Base-by-base conservation (phyloP, 306 rosid genomes). In the Lathyrus sativus region DNA sequence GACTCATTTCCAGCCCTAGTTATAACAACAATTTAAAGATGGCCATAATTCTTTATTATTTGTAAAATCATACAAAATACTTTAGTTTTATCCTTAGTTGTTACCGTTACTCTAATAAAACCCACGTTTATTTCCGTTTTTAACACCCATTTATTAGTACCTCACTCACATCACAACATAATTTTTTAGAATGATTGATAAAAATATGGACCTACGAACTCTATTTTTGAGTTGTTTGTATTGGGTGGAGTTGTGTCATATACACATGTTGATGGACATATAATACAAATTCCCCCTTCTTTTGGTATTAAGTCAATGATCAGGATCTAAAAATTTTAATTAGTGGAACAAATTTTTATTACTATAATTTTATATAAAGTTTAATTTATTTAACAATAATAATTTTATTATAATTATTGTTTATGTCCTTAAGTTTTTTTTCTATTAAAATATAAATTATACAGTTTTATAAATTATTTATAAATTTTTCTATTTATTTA, bases 11-110 rank as follows among this genome's bases (percentile, higher is more conserved):
- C n/a, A n/a, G n/a, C n/a, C n/a, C n/a, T n/a, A n/a, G n/a, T 10
- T 39, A 58, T 59, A 37, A 55, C 31, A 24, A 41, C n/a, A 53
- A 62, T 14, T 29, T 50, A 19, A 48, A 72, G 70, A 73, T 44
- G 44, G 39, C 56, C 41, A 7, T 18, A 33, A 24, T 74, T 74
- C 24, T 65, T 28, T 31, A 4, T 33, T 44, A 6, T 56, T 17
- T 64, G 58, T 64, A 43, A 43, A 48, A 63, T 63, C 64, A 15
- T 73, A 53, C 67, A 57, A 74, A 48, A 28, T 26, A 38, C 17
- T 24, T 39, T 60, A 0, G 14, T 28, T 39, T 60, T 61, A 59
- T 50, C 42, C 14, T 24, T 26, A 24, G 0, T 12, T 75, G 60
- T 61, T 2, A 24, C 29, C 3, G 31, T 22, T 58, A 3, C 63